A percentile compares a stretch with the other conserved stretches of the same genome.
phyloP scores from a whole-genome alignment of 805 yeast genomes.

The Priceomyces medius region DNA sequence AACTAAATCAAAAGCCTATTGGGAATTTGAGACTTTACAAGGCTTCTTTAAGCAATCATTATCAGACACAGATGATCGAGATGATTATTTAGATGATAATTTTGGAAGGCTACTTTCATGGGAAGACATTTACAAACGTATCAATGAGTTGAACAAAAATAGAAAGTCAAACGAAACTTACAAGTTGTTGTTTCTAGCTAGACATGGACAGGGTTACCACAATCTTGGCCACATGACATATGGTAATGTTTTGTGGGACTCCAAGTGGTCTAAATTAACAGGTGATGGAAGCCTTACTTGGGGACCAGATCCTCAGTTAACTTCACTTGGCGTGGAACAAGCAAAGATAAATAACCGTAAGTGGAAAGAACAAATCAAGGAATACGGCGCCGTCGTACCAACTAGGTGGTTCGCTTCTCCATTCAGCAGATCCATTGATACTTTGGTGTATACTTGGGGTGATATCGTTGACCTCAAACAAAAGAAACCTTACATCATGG shows the following conservation, averaged over 20 bases:
- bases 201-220: constrained; percentile 58
- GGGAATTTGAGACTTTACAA: constrained; percentile 42
- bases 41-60: constrained; percentile 47
- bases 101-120: constrained; percentile 44
- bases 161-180: constrained; percentile 29
- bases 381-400: constrained; percentile 34
- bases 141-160: constrained; percentile 34
- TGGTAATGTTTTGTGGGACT: constrained; percentile 48
- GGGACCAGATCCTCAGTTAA: constrained; percentile 54
- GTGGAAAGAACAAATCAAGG: constrained; percentile 37
- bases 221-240: constrained; percentile 46
- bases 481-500: constrained; percentile 40
- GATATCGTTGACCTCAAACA: constrained; percentile 23
- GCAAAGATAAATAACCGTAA: constrained; percentile 44
- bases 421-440: constrained; percentile 50
- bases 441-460: constrained; percentile 48
- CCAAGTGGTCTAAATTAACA: constrained; percentile 41
- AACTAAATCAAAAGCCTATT: constrained; percentile 14
- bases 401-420: constrained; percentile 48
- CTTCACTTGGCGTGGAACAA: constrained; percentile 44
- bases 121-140: constrained; percentile 27
- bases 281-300: constrained; percentile 49
- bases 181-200: constrained; percentile 47
- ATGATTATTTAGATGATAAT: constrained; percentile 38
- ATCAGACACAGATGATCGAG: constrained; percentile 37